Base-by-base conservation (phyloP, 176 grass and related monocot species). In the Lolium rigidum region DNA sequence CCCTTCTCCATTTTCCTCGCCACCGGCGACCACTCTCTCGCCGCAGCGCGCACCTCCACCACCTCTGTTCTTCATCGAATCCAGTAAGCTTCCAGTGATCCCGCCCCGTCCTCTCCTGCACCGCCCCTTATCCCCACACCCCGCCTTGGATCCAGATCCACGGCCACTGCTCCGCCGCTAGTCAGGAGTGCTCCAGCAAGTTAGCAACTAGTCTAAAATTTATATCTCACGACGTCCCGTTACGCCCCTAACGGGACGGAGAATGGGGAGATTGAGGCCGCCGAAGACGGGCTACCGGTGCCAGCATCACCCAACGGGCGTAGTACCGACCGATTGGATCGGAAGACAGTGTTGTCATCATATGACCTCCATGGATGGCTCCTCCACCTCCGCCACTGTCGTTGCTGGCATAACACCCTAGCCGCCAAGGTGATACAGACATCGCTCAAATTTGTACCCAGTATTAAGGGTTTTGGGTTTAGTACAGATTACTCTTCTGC, bases 361-460 rank as follows among this genome's bases (percentile, higher is more conserved):
- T 81, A 98, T 95, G 93, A 63, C 81, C 20, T 92, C 97, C 39
- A 90, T 94, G 81, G 93, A 95, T 22, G 88, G 86, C 54, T 87
- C 88, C 89, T 83, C 93, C 4, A 39, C 80, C 44, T 58, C 89
- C 55, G 2, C 49, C 11, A 28, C 86, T 16, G 20, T 7, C 8
- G 79, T 59, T 1, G 70, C 6, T 74, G 75, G 31, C 51, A 9
- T 87, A 44, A 91, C 69, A 44, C 85, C 89, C 28, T 85, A 91
- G 81, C 85, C 76, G 1, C 81, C 89, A 9, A 91, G 89, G 89
- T 91, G 85, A 87, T 61, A 50, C 60, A 28, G 3, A 50, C 67
- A 80, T 90, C 31, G 3, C 71, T 83, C 26, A 17, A 50, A 58
- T 80, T 46, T 44, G 7, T 69, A 38, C 46, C 46, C 44, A 15